These are phyloP conservation scores for Alternaria consortialis DNA, from an alignment of 2,329 filamentous ascomycete genomes.

Conservation along the genomic window DNA sequence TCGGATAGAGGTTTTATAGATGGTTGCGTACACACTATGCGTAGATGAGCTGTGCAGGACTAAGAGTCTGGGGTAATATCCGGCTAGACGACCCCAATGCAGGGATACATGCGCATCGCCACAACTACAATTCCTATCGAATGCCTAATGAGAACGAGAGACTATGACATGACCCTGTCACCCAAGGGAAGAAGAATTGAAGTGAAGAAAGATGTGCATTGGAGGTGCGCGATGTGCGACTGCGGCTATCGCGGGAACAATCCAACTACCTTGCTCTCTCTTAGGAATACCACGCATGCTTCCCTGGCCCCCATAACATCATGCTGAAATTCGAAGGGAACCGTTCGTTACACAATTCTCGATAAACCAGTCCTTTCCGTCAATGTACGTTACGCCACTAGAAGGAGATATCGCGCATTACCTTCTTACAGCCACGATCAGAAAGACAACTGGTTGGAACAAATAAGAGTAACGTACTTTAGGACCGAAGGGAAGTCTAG, in stretches of 20 bases:
- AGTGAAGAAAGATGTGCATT: background rate
- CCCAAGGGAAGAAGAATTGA: background rate
- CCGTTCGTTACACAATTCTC: background rate
- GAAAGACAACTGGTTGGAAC: background rate
- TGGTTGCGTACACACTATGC: background rate
- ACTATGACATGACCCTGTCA: too few relatives aligned
- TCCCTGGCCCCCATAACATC: background rate
- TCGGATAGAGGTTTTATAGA: background rate
- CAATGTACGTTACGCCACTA: background rate
- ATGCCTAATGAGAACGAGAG: background rate
- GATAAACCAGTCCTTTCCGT: background rate
- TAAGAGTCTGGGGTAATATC: background rate
- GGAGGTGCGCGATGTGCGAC: background rate
- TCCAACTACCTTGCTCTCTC: background rate
- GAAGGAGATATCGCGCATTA: background rate
- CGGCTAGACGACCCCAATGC: background rate
- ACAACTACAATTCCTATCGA: background rate
- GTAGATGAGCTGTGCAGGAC: background rate
- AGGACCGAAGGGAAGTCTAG: slow-evolving; percentile 10
- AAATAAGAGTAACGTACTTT: background rate
- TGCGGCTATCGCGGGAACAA: background rate
- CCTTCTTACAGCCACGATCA: background rate
- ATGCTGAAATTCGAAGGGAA: background rate
- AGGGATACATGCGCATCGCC: background rate
- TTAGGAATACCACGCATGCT: background rate